Conservation (phyloP, 441 rosid species). For the Populus hybrid region DNA sequence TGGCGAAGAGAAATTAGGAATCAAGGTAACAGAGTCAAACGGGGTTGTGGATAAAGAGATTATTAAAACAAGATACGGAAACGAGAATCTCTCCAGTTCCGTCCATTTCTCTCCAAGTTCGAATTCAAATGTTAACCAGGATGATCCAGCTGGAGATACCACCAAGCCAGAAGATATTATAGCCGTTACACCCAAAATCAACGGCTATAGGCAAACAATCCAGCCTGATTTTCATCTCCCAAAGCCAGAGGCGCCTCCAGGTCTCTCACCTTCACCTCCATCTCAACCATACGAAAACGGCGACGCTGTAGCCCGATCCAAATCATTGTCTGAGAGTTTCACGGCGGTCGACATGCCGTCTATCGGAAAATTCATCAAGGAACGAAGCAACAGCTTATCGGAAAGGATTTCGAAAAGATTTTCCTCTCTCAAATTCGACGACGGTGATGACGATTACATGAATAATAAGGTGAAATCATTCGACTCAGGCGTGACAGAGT, state of each 20-base stretch:
- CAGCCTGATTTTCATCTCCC: slow-evolving; percentile 68
- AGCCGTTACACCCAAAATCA: slow-evolving; percentile 1
- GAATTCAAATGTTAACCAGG: neutral
- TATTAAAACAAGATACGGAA: neutral
- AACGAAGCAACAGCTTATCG: slow-evolving; percentile 52
- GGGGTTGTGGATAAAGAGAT: neutral
- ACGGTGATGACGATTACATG: slow-evolving; percentile 9
- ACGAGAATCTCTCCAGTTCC: neutral
- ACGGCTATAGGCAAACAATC: slow-evolving; percentile 22
- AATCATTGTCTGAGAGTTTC: slow-evolving; percentile 32
- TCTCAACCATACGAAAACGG: slow-evolving; percentile 6
- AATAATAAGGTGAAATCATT: slow-evolving; percentile 6
- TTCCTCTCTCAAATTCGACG: slow-evolving; percentile 30
- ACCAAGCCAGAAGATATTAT: neutral
- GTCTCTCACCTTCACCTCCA: slow-evolving; percentile 15
- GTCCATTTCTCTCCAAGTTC: neutral
- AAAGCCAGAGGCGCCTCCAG: slow-evolving; percentile 69
- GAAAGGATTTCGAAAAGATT: slow-evolving; percentile 50
- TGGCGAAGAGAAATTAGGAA: neutral
- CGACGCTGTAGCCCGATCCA: slow-evolving; percentile 20
- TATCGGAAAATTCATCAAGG: slow-evolving; percentile 52
- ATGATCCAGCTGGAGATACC: neutral
- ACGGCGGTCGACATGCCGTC: slow-evolving; percentile 38
- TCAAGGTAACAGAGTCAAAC: neutral
- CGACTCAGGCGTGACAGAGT: slow-evolving; percentile 51